Evolutionary conservation across 257 asterid genomes (phyloP).

Genomic region (Salvia miltiorrhiza): DNA sequence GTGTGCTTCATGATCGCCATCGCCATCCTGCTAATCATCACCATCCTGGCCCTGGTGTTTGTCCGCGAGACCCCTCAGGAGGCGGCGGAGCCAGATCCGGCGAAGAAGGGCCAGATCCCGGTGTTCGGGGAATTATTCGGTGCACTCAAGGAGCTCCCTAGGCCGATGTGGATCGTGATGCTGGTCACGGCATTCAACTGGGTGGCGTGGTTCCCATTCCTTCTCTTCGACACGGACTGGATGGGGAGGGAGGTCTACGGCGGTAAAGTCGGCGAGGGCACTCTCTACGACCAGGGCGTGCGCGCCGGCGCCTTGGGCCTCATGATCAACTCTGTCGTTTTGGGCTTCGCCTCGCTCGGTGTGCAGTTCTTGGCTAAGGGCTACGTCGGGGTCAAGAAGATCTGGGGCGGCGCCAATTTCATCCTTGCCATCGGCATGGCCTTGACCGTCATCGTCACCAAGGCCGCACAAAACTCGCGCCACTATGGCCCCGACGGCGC

Average conservation of each 20-base stretch:
- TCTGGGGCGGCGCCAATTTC: slow-evolving; percentile 78
- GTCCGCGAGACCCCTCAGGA: slow-evolving; percentile 27
- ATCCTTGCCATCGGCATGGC: slow-evolving; percentile 64
- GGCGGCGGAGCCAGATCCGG: neutral
- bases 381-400: slow-evolving; percentile 52
- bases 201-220: slow-evolving; percentile 75
- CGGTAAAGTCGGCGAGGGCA: slow-evolving; percentile 45
- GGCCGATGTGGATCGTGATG: slow-evolving; percentile 68
- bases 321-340: slow-evolving; percentile 62
- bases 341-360: slow-evolving; percentile 59
- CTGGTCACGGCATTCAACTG: slow-evolving; percentile 62
- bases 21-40: slow-evolving; percentile 40
- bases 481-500: slow-evolving; percentile 14
- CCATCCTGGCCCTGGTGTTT: slow-evolving; percentile 42
- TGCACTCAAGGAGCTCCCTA: slow-evolving; percentile 56
- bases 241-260: slow-evolving; percentile 80
- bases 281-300: slow-evolving; percentile 57
- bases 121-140: slow-evolving; percentile 59
- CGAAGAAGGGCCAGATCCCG: slow-evolving; percentile 27
- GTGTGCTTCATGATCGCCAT: slow-evolving; percentile 75
- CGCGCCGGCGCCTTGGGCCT: slow-evolving; percentile 77
- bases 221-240: slow-evolving; percentile 79
- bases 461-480: slow-evolving; percentile 50
- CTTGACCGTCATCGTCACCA: slow-evolving; percentile 61
- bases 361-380: slow-evolving; percentile 48